Evolutionary conservation across 2,329 filamentous ascomycete species (phyloP), one percentile per base, ranked within the genome.

Genomic region (Claviceps digitariae): DNA sequence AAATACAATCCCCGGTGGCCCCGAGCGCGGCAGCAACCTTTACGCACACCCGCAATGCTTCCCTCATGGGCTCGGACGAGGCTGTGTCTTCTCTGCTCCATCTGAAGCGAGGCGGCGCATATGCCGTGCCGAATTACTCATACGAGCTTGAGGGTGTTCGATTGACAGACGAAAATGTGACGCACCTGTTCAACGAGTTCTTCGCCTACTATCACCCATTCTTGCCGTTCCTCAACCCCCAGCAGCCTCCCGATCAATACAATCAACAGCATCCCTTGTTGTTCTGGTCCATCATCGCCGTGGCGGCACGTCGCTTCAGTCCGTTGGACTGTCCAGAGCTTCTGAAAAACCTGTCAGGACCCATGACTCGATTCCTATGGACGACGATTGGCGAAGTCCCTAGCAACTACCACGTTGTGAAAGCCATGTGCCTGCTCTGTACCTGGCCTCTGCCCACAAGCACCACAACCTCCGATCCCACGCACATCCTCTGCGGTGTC

Each of bases 381-480:
- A 79, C 78, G 45, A 90, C 86, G 1, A 81, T 91, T 48, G 82
- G 83, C 25, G 83, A 87, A 56, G 85, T 89, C 0, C 86, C 87
- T 1, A 86, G 84, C 63, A 87, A 81, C 59, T 87, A 90, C 65
- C 85, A 84, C 62, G 83, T 89, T 55, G 85, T 90, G 64, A 90
- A 91, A 70, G 87, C 86, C 2, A 73, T 91, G 60, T 90, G 86
- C 62, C 69, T 93, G 54, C 69, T 90, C 44, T 91, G 87, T 66
- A 87, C 84, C 5, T 93, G 87, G 87, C 87, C 87, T 6, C 69
- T 91, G 40, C 87, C 87, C 0, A 88, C 84, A n/a, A 89, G 84
- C 67, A 87, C 84, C 5, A 89, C 86, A 1, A 84, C 84, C 6
- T 83, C 83, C 8, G 87, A 93, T 60, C 86, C 86, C 2, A 91